Evolutionary conservation across 495 filamentous ascomycete species (phyloP).

Genomic region (Trichoderma virens): DNA sequence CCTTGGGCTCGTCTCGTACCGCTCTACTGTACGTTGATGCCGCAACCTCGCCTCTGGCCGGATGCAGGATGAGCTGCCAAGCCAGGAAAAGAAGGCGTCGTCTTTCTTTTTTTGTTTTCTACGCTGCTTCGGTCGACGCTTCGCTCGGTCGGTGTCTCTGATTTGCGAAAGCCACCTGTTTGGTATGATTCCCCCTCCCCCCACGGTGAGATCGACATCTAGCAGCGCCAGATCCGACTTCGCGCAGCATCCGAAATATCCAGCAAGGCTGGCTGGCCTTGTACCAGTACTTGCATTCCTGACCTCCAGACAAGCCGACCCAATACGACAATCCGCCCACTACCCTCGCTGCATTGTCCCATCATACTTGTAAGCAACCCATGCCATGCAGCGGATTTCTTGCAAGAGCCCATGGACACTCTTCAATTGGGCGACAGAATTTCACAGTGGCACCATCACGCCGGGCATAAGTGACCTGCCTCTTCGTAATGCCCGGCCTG

Average conservation of each 20-base stretch:
- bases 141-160: not conserved
- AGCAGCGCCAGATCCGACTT: not conserved
- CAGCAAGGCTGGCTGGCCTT: not conserved
- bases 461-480: not conserved
- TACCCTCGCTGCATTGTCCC: not conserved
- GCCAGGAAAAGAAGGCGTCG: not conserved
- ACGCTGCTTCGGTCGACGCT: not conserved
- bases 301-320: not conserved
- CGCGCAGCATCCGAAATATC: not conserved
- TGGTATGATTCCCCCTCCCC: not conserved
- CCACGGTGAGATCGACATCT: not conserved
- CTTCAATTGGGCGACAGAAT: not conserved
- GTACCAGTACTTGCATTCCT: not conserved
- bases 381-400: not conserved
- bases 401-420: not conserved
- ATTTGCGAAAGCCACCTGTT: not conserved
- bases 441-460: not conserved
- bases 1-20: not conserved
- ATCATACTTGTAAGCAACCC: not conserved
- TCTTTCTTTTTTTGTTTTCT: not conserved
- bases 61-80: constrained; percentile 1
- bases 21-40: constrained; percentile 5
- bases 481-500: constrained; percentile 1
- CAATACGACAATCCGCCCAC: constrained; percentile 2
- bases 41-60: not conserved